Percentiles rank a stretch among this genome's conserved stretches.
Evolutionary conservation across 495 filamentous ascomycete genomes (phyloP).

Genomic region (Penicillium canariense): DNA sequence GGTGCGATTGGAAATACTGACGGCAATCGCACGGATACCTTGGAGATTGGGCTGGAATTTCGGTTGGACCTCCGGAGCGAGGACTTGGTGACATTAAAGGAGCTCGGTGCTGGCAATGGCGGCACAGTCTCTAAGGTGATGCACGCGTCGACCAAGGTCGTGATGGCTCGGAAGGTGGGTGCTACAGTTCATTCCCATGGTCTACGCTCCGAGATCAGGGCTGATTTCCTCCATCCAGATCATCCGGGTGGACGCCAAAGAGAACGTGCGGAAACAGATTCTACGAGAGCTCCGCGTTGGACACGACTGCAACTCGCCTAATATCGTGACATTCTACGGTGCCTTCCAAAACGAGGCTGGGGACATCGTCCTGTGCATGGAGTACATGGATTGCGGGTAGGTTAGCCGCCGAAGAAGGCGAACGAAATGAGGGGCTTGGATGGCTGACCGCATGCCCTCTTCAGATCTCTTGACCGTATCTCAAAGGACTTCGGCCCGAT

Average conservation of each 20-base stretch:
- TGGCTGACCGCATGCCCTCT: slow-evolving; percentile 14
- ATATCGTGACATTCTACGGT: slow-evolving; percentile 96
- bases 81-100: slow-evolving; percentile 88
- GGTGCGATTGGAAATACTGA: slow-evolving; percentile 60
- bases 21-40: slow-evolving; percentile 64
- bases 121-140: slow-evolving; percentile 97
- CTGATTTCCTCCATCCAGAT: slow-evolving; percentile 55
- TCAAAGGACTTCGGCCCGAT: slow-evolving; percentile 93
- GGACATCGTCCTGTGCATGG: slow-evolving; percentile 99
- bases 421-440: not conserved
- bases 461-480: slow-evolving; percentile 88
- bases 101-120: slow-evolving; percentile 93
- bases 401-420: slow-evolving; percentile 28
- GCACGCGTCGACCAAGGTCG: slow-evolving; percentile 88
- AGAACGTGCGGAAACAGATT: slow-evolving; percentile 92
- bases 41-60: slow-evolving; percentile 97
- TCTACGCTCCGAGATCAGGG: not conserved
- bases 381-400: slow-evolving; percentile 99
- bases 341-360: slow-evolving; percentile 93
- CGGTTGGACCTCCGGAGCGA: slow-evolving; percentile 88
- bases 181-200: not conserved
- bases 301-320: slow-evolving; percentile 93
- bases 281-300: slow-evolving; percentile 96
- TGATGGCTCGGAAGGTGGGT: slow-evolving; percentile 94
- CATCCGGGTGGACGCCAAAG: slow-evolving; percentile 97